Conservation (phyloP, 805 yeast genomes). For the Citeromyces nyonsensis region DNA sequence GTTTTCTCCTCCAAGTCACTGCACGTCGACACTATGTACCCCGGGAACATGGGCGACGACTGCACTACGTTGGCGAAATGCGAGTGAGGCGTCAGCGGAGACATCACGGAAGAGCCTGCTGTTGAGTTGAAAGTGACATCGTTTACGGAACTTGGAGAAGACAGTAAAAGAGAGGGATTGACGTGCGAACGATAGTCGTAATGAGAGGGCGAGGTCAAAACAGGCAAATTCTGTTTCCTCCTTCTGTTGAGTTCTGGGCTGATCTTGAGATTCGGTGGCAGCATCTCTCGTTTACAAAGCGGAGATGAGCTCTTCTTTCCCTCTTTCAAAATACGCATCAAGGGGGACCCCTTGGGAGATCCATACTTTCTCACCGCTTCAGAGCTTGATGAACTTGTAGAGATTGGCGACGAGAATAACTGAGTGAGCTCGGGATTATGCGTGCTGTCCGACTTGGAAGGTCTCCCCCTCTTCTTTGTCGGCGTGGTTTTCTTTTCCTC, state of each 20-base stretch:
- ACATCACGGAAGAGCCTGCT: slow-evolving; percentile 1
- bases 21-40: slow-evolving; percentile 6
- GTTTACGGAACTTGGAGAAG: slow-evolving; percentile 1
- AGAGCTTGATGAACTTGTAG: slow-evolving; percentile 3
- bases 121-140: too few species aligned
- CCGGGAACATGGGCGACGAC: slow-evolving; percentile 17
- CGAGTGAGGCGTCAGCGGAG: slow-evolving; percentile 13
- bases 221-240: too few species aligned
- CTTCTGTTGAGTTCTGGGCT: slow-evolving; percentile 1
- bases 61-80: slow-evolving; percentile 15
- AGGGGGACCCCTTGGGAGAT: slow-evolving; percentile 8
- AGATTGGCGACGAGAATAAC: too few species aligned
- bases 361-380: slow-evolving; percentile 6
- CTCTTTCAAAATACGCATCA: slow-evolving; percentile 8
- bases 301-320: neutral
- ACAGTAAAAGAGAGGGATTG: slow-evolving; percentile 3
- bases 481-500: too few species aligned
- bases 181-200: slow-evolving; percentile 1
- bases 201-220: too few species aligned
- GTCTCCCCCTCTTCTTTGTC: too few species aligned
- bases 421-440: too few species aligned
- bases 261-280: neutral
- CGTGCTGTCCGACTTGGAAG: too few species aligned
- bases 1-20: too few species aligned
- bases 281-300: neutral